Base-by-base conservation (phyloP, 2,329 filamentous ascomycete genomes). In the Colletotrichum horii region DNA sequence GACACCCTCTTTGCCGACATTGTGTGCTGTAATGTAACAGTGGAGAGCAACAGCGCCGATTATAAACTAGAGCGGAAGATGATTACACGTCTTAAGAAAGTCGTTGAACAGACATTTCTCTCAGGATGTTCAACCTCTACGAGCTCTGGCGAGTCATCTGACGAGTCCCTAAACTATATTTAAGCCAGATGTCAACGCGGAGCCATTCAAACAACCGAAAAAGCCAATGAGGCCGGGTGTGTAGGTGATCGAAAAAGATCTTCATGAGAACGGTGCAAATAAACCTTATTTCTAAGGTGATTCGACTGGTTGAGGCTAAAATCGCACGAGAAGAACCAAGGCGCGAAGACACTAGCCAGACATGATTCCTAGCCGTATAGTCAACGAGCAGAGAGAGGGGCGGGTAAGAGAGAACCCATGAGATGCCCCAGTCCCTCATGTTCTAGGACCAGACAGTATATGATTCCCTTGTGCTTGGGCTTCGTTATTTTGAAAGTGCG, bases 331-430 rank as follows among this genome's bases (percentile, higher is more conserved):
- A 48, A 48, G 38, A 32, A 48, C 22, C 38, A 48, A n/a, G 19
- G 5, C 6, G 38, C 6, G 38, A n/a, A n/a, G 19, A 48, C 9
- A 48, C 6, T 48, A 48, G 19, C 19, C 19, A 48, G 19, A 12
- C 0, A n/a, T 12, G 4, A 48, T n/a, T 7, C 38, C 38, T 4
- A n/a, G 19, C 38, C 5, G 38, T 48, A n/a, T 48, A 6, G 1
- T 48, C 38, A 48, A 2, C 9, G 9, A 2, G 6, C 38, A n/a
- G 19, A 48, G 5, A 48, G 1, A 0, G 12, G 9, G 0, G 1
- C 12, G 38, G 5, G 38, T 3, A 12, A 48, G 3, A 4, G 0
- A 6, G 38, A 48, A 12, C 3, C 1, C 38, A 48, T 48, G 9
- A n/a, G 38, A 48, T 48, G 19, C 1, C 19, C 5, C 0, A 2